These are phyloP conservation scores for Tolypocladium album DNA, from an alignment of 2,329 filamentous ascomycete species.

Conservation along the genomic window DNA sequence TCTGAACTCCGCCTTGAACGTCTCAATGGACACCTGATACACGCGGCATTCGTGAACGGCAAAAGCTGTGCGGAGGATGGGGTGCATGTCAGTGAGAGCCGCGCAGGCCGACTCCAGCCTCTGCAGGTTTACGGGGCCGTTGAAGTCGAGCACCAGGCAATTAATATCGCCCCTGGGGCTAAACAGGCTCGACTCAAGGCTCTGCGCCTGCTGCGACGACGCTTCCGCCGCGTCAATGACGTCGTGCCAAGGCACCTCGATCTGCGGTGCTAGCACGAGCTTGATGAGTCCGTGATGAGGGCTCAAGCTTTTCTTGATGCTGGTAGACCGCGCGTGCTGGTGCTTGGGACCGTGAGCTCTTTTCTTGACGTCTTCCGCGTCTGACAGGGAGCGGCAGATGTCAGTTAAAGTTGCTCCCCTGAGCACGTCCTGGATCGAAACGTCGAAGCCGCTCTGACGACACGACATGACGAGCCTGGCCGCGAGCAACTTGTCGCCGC, in stretches of 20 bases:
- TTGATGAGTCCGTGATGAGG: slow-evolving; percentile 25
- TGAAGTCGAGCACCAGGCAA: slow-evolving; percentile 38
- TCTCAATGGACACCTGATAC: slow-evolving; percentile 36
- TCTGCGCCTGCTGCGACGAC: slow-evolving; percentile 34
- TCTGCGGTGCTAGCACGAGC: slow-evolving; percentile 28
- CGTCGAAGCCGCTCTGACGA: slow-evolving; percentile 27
- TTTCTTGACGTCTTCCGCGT: slow-evolving; percentile 7
- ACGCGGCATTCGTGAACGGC: slow-evolving; percentile 32
- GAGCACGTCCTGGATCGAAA: slow-evolving; percentile 33
- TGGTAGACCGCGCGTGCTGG: neutral
- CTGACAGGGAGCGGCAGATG: slow-evolving; percentile 26
- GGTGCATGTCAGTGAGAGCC: slow-evolving; percentile 31
- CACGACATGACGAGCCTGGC: slow-evolving; percentile 32
- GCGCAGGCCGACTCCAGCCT: slow-evolving; percentile 36
- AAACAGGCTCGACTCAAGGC: slow-evolving; percentile 37
- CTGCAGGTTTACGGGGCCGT: slow-evolving; percentile 27
- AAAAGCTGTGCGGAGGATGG: slow-evolving; percentile 45
- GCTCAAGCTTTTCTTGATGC: slow-evolving; percentile 1
- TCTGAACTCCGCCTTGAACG: slow-evolving; percentile 31
- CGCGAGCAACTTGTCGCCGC: slow-evolving; percentile 34
- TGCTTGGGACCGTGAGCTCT: neutral
- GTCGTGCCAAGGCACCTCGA: slow-evolving; percentile 28
- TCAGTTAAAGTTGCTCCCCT: slow-evolving; percentile 30
- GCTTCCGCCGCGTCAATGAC: slow-evolving; percentile 39
- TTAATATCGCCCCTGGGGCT: slow-evolving; percentile 31